Conservation (phyloP, 257 asterid species). For the Solanum microdontum region DNA sequence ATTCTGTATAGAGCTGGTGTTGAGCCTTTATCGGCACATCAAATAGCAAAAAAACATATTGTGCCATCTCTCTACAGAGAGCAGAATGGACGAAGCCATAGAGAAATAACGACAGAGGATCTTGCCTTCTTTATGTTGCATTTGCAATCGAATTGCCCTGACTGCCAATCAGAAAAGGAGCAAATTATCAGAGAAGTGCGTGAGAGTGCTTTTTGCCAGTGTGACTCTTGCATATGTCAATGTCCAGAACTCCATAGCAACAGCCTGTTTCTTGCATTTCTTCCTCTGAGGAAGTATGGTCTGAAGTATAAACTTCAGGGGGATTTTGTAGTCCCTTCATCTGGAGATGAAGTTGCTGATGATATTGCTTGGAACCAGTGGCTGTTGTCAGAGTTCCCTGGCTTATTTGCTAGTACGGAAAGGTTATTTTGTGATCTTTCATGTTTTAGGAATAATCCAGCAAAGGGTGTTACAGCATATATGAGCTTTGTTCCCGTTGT, state of each 20-base stretch:
- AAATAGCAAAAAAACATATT: slow-evolving; percentile 67
- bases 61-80: slow-evolving; percentile 54
- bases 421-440: slow-evolving; percentile 69
- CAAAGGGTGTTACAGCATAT: slow-evolving; percentile 67
- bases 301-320: slow-evolving; percentile 84
- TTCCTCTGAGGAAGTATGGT: slow-evolving; percentile 87
- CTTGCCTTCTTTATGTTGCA: slow-evolving; percentile 79
- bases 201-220: slow-evolving; percentile 27
- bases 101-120: slow-evolving; percentile 65
- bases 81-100: slow-evolving; percentile 22
- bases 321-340: slow-evolving; percentile 87
- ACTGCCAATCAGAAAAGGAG: slow-evolving; percentile 50
- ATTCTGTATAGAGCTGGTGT: slow-evolving; percentile 80
- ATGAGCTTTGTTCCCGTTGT: slow-evolving; percentile 75
- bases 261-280: slow-evolving; percentile 92
- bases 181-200: slow-evolving; percentile 41
- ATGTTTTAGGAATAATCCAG: slow-evolving; percentile 49
- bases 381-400: slow-evolving; percentile 74
- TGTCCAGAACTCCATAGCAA: slow-evolving; percentile 16
- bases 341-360: slow-evolving; percentile 89
- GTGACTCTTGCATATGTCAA: not conserved
- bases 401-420: slow-evolving; percentile 60
- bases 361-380: slow-evolving; percentile 94
- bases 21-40: slow-evolving; percentile 79
- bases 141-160: slow-evolving; percentile 56